A percentile compares a stretch with the other conserved stretches of the same genome.
These are phyloP conservation scores for Pseudoscleropodium purum DNA, from an alignment of 225 moss, liverwort and hornwort species.

Conservation along the genomic window DNA sequence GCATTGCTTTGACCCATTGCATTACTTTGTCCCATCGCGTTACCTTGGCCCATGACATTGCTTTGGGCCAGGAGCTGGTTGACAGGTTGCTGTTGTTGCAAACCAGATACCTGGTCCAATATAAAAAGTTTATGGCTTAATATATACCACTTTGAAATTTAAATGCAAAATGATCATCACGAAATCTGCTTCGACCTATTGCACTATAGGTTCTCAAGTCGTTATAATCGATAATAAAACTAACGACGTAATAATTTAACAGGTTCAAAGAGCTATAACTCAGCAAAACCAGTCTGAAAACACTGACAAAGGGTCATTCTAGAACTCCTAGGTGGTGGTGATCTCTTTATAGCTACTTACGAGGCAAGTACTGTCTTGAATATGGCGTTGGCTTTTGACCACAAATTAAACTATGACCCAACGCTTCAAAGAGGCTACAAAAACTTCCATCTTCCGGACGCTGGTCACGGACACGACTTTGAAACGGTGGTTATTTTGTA, in stretches of 20 bases:
- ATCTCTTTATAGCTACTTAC: neutral
- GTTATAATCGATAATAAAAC: neutral
- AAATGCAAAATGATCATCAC: neutral
- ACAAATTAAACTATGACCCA: neutral
- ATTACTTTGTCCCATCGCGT: neutral
- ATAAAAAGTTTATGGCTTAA: neutral
- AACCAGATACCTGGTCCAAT: constrained; percentile 25
- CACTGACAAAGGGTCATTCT: neutral
- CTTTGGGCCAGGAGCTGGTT: constrained; percentile 31
- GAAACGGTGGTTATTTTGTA: neutral
- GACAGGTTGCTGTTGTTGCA: constrained; percentile 59
- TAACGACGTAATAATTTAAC: neutral
- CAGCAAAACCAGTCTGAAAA: neutral
- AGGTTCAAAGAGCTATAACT: neutral
- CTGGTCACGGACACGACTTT: neutral
- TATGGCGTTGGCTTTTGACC: neutral
- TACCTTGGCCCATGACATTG: constrained; percentile 1
- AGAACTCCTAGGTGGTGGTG: neutral
- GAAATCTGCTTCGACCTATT: neutral
- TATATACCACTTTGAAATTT: neutral
- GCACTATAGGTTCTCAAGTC: neutral
- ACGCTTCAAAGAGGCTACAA: neutral
- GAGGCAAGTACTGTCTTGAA: neutral
- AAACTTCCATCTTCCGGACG: neutral
- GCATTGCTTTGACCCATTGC: neutral